Evolutionary conservation across 495 filamentous ascomycete species (phyloP), one percentile per base, ranked within the genome.

Genomic region (Penicillium paradoxum): DNA sequence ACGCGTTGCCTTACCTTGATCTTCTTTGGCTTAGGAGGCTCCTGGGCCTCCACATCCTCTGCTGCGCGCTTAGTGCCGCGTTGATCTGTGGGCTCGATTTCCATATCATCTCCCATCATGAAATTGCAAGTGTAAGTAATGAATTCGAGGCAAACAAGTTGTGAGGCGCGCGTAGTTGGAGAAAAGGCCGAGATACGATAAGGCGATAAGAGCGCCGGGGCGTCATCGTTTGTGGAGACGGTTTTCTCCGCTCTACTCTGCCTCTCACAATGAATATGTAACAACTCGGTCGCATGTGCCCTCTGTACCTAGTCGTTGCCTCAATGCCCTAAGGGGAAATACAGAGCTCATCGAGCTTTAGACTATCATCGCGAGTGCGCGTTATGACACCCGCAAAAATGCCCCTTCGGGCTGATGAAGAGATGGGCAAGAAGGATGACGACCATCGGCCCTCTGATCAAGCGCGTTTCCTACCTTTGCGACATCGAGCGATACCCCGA

Each of bases 351-450:
- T 37, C 53, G 62, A 52, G 62, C 58, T n/a, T n/a, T 47, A 37
- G 43, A n/a, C 13, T 44, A 59, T 32, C 19, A 36, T 19, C 4
- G 3, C 9, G 22, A 59, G 57, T 41, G n/a, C 33, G 24, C 29
- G 66, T 15, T 9, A 81, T 80, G 76, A 54, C 65, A 49, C 67
- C 71, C 50, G 56, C 70, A 55, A 73, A 66, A 49, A 73, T 74
- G 62, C 60, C 76, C 4, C 72, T 79, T 52, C 60, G 72, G 14
- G 73, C 63, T 42, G 84, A 87, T 65, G 83, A 83, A 68, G 84
- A 87, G 73, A 75, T 84, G n/a, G 84, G 83, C 41, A 86, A 86
- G 70, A 82, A 79, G 52, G 77, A 86, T 62, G 84, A 87, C 62
- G 84, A 86, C 58, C 79, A 81, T 62, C 77, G 71, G 47, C 73